A percentile compares a stretch with the other conserved stretches of the same genome.
Evolutionary conservation across 495 filamentous ascomycete genomes (phyloP).

Genomic region (Aspergillus sclerotiicarbonarius): DNA sequence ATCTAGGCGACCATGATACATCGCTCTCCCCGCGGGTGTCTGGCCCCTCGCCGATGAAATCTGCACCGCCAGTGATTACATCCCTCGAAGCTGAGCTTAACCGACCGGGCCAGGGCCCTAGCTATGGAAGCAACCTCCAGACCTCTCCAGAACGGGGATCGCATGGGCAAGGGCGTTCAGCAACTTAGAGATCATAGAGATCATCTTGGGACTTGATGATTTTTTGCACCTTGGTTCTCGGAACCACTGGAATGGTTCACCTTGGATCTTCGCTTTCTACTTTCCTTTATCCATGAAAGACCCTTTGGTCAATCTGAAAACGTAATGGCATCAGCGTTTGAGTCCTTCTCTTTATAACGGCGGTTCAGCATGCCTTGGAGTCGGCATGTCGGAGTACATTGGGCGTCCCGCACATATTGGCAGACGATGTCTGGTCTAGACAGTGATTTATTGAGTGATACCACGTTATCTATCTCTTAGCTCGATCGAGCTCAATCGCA

Average conservation of each 20-base stretch:
- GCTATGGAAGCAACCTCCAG: conserved; percentile 20
- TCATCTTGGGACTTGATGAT: background rate
- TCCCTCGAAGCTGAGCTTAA: conserved; percentile 30
- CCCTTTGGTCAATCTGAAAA: background rate
- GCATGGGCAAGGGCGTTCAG: conserved; percentile 12
- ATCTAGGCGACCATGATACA: conserved; percentile 32
- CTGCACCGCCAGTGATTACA: conserved; percentile 34
- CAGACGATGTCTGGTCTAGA: conserved; percentile 15
- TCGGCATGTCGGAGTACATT: conserved; percentile 9
- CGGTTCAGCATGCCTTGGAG: conserved; percentile 3
- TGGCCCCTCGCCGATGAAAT: conserved; percentile 29
- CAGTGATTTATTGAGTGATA: conserved; percentile 20
- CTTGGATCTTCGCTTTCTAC: conserved; percentile 1
- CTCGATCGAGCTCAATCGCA: conserved; percentile 5
- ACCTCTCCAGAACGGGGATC: conserved; percentile 19
- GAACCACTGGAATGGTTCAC: conserved; percentile 13
- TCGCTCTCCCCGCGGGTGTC: conserved; percentile 17
- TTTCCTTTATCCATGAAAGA: no score
- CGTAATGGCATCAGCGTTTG: background rate
- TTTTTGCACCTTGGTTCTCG: background rate
- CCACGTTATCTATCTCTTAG: conserved; percentile 14
- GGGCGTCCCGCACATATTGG: conserved; percentile 8
- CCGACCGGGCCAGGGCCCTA: conserved; percentile 20
- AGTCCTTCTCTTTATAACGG: background rate
- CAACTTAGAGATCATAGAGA: background rate